These are phyloP conservation scores for Melastoma candidum DNA, from an alignment of 441 rosid genomes.

Conservation along the genomic window DNA sequence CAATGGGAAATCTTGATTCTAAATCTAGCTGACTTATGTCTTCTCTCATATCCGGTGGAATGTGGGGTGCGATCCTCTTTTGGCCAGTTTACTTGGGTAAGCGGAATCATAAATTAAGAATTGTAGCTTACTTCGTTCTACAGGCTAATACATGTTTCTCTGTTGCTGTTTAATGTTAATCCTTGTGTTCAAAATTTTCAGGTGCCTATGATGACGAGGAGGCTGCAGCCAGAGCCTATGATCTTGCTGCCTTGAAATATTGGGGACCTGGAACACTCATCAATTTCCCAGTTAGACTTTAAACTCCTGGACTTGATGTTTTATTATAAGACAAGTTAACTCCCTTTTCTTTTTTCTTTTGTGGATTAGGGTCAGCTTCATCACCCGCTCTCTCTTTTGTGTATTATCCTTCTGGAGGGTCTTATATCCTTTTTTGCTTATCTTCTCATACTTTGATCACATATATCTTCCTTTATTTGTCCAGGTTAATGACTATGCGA, in stretches of 20 bases:
- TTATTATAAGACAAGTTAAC: no score
- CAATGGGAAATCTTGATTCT: neutral
- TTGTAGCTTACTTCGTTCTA: neutral
- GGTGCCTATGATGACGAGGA: conserved; percentile 82
- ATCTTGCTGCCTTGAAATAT: conserved; percentile 69
- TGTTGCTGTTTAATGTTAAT: neutral
- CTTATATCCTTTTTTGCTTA: no score
- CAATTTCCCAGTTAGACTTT: conserved; percentile 50
- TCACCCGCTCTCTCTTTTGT: no score
- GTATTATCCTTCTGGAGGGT: no score
- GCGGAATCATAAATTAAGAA: conserved; percentile 13
- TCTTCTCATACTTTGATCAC: no score
- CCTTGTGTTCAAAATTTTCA: conserved; percentile 17
- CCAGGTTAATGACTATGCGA: conserved; percentile 59
- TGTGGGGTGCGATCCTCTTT: conserved; percentile 16
- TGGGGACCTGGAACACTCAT: conserved; percentile 82
- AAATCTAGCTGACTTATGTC: conserved; percentile 26
- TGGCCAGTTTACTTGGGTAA: conserved; percentile 78
- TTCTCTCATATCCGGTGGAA: conserved; percentile 18
- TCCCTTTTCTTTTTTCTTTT: conserved; percentile 4
- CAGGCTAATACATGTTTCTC: neutral
- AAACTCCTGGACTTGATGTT: neutral
- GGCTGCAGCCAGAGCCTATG: conserved; percentile 83
- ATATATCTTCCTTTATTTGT: neutral
- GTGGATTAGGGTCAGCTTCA: no score